Percentiles rank a stretch among this genome's conserved stretches.
Evolutionary conservation across 768 basidiomycete genomes (phyloP).

Genomic region (Nevesoporus exiguus): DNA sequence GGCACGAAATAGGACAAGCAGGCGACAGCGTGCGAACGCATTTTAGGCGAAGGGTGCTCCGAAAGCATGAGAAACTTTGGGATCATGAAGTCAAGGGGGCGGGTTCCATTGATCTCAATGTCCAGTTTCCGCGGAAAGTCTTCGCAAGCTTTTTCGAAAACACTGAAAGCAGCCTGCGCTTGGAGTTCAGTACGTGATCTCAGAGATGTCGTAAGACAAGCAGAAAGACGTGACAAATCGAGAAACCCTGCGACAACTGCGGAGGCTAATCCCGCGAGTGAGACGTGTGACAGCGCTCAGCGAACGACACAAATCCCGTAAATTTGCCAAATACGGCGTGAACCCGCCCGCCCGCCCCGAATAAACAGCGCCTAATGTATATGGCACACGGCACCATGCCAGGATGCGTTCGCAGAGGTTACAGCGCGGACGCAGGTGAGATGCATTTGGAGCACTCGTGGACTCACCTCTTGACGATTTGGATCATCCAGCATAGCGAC

Average conservation of each 20-base stretch:
- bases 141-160: constrained; percentile 93
- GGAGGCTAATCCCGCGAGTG: not conserved
- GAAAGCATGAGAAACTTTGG: constrained; percentile 90
- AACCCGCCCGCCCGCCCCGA: not conserved
- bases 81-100: constrained; percentile 94
- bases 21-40: constrained; percentile 91
- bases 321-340: constrained; percentile 3
- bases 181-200: constrained; percentile 16
- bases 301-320: not conserved
- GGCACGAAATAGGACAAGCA: constrained; percentile 93
- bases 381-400: not conserved
- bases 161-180: constrained; percentile 87
- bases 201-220: not conserved
- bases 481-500: constrained; percentile 78
- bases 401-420: not conserved
- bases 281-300: constrained; percentile 7
- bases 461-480: constrained; percentile 83
- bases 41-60: constrained; percentile 81
- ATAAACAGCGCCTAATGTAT: constrained; percentile 5
- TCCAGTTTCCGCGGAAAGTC: constrained; percentile 96
- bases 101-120: constrained; percentile 87
- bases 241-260: not conserved
- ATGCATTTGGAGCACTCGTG: not conserved
- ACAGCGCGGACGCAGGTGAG: not conserved
- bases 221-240: not conserved